Conservation (phyloP, 208 protist genomes). For the Angomonas ambiguus region DNA sequence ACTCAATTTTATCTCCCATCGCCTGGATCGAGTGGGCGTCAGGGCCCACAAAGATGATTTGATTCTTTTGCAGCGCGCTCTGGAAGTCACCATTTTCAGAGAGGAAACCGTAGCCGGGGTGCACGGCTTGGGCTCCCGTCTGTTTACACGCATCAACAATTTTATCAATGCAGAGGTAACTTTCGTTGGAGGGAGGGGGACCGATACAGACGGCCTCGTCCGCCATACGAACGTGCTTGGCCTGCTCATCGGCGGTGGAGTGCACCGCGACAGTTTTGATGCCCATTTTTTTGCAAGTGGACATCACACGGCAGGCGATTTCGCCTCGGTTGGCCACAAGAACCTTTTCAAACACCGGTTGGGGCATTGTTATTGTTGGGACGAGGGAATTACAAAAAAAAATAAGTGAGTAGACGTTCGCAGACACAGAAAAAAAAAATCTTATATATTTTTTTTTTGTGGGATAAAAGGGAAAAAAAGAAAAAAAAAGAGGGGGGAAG, state of each 20-base stretch:
- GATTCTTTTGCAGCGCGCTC: constrained; percentile 51
- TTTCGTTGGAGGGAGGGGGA: constrained; percentile 49
- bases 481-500: neutral
- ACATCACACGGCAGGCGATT: constrained; percentile 96
- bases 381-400: neutral
- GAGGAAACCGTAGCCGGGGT: constrained; percentile 98
- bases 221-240: constrained; percentile 89
- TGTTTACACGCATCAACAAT: constrained; percentile 91
- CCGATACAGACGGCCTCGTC: constrained; percentile 79
- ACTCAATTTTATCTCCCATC: constrained; percentile 94
- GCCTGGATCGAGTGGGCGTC: constrained; percentile 81
- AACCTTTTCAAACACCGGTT: constrained; percentile 87
- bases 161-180: constrained; percentile 89
- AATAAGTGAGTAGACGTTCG: neutral
- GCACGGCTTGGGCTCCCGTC: constrained; percentile 89
- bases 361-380: constrained; percentile 7
- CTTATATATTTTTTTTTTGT: neutral
- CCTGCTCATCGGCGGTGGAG: constrained; percentile 88
- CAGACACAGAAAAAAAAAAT: neutral
- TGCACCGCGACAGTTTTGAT: constrained; percentile 96
- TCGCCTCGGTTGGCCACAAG: constrained; percentile 97
- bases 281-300: constrained; percentile 88
- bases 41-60: constrained; percentile 94
- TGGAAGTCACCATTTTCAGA: constrained; percentile 95
- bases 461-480: neutral